Evolutionary conservation across 2,329 filamentous ascomycete species (phyloP).

Genomic region (Hymenoscyphus infarciens): DNA sequence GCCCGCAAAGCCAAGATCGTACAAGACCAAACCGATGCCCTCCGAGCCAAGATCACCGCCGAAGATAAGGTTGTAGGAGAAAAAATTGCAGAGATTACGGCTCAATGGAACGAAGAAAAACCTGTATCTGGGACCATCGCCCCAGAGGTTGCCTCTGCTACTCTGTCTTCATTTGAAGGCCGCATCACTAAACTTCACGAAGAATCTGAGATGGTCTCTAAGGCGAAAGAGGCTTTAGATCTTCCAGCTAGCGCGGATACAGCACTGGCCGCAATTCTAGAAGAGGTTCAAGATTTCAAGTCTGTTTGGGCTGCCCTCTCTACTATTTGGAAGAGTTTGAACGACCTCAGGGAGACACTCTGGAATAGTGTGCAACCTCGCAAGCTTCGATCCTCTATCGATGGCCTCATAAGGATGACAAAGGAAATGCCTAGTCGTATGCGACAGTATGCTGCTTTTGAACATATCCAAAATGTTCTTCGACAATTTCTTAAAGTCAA

Average conservation of each 20-base stretch:
- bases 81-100: conserved; percentile 80
- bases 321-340: conserved; percentile 94
- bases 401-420: conserved; percentile 92
- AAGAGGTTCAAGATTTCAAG: conserved; percentile 98
- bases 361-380: conserved; percentile 96
- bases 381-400: conserved; percentile 85
- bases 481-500: conserved; percentile 90
- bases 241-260: conserved; percentile 77
- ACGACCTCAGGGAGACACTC: conserved; percentile 84
- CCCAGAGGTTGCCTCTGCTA: conserved; percentile 81
- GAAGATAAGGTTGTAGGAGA: conserved; percentile 89
- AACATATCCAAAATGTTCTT: conserved; percentile 91
- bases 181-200: conserved; percentile 81
- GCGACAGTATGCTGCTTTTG: conserved; percentile 99
- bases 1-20: conserved; percentile 92
- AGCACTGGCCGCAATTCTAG: conserved; percentile 78
- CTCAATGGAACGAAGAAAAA: conserved; percentile 93
- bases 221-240: conserved; percentile 94
- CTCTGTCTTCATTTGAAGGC: conserved; percentile 75
- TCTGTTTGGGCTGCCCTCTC: conserved; percentile 96
- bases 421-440: conserved; percentile 99
- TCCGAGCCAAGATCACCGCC: conserved; percentile 89
- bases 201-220: conserved; percentile 89
- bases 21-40: conserved; percentile 89
- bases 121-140: conserved; percentile 92